phyloP scores from a whole-genome alignment of 1,284 basidiomycete genomes.

The Ceratobasidium sp. region DNA sequence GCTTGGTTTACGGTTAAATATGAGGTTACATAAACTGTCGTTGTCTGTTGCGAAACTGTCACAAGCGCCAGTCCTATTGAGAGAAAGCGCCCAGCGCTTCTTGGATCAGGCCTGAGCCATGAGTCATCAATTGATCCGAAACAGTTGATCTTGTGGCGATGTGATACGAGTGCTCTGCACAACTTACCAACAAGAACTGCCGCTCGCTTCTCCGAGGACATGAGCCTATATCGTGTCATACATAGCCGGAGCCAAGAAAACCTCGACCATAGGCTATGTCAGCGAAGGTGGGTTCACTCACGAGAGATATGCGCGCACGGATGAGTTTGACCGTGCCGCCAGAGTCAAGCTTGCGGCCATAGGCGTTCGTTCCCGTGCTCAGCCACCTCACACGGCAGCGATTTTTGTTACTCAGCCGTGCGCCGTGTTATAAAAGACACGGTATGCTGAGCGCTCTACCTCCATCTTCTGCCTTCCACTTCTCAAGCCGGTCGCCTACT shows the following conservation, averaged over 20 bases:
- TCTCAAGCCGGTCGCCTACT: conserved; percentile 4
- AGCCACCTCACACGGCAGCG: background rate
- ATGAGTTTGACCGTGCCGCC: background rate
- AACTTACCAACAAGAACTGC: background rate
- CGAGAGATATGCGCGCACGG: background rate
- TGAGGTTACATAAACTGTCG: too few species aligned
- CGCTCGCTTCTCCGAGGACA: background rate
- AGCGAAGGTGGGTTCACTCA: too few species aligned
- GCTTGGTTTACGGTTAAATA: too few species aligned
- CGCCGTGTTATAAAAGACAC: background rate
- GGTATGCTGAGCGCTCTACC: background rate
- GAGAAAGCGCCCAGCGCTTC: too few species aligned
- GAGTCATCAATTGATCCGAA: background rate
- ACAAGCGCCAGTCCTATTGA: too few species aligned
- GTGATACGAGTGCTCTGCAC: background rate
- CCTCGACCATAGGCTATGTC: background rate
- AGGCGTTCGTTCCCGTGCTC: background rate
- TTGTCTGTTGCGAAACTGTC: too few species aligned
- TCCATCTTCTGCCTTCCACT: background rate
- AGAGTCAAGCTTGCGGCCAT: background rate
- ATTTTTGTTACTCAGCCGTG: background rate
- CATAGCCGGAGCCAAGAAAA: background rate
- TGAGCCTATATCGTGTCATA: background rate
- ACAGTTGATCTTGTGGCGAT: background rate
- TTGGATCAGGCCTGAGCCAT: too few species aligned